Base-by-base conservation (phyloP, 192 early-diverging fungal species). In the Coemansia sp. region DNA sequence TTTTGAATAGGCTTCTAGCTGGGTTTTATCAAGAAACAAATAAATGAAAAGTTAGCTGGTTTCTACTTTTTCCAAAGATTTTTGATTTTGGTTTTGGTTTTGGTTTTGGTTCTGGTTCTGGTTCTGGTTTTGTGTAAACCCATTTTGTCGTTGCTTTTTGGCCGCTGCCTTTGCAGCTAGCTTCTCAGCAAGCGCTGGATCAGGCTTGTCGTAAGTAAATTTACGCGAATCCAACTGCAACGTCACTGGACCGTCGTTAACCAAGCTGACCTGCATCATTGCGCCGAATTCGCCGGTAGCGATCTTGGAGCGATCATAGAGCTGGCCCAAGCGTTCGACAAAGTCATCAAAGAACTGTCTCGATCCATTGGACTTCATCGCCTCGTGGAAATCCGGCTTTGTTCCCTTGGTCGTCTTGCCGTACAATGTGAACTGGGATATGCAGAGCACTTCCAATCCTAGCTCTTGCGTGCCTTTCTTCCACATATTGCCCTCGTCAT, bases 401-500 rank as follows among this genome's bases (percentile, higher is more conserved):
- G 82, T 80, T 20, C 89, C 92, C 72, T 96, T 97, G 56, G 72
- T 82, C 7, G 90, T 88, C 26, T 86, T 81, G 15, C 87, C 94
- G 67, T 93, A 95, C 25, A 98, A 85, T 16, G 96, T 98, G 69
- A 98, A 98, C 79, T 98, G 96, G 4, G 89, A 91, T 8, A 96
- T 93, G 81, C 91, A 91, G 39, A 98, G 77, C 10, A 98, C 75
- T 67, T 93, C 90, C 9, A 88, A 73, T 0, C 83, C 87, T 8
- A 86, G 64, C 60, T 94, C 91, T 57, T 87, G 87, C 61, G 92
- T 92, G 46, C 87, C 87, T 63, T 86, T 87, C 65, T 87, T 88
- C 95, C 94, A 98, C 82, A 88, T 87, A 31, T 68, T 69, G 7
- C 88, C 87, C 25, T 74, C 68, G 21, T 74, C 81, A 57, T 88